phyloP scores from a whole-genome alignment of 345 rosid genomes.

The Citrus medica region DNA sequence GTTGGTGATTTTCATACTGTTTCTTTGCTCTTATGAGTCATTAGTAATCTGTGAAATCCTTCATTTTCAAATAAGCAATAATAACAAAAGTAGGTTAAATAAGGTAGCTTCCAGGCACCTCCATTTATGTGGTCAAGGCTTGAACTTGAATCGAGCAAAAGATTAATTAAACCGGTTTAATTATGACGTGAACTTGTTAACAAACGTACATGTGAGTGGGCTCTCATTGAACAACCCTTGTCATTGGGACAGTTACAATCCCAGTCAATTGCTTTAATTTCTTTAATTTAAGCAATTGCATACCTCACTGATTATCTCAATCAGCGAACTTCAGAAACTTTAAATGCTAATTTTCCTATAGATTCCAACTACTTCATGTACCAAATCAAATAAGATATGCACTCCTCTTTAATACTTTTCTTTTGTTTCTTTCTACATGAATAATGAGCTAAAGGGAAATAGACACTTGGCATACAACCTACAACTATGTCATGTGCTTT shows the following conservation, averaged over 20 bases:
- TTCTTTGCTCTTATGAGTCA: no score
- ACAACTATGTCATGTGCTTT: background rate
- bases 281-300: background rate
- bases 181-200: conserved; percentile 1
- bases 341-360: background rate
- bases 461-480: background rate
- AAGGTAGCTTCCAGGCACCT: background rate
- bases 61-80: background rate
- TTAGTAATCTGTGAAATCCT: background rate
- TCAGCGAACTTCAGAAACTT: background rate
- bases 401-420: background rate
- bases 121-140: background rate
- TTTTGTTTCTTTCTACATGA: background rate
- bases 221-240: background rate
- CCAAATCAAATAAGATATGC: background rate
- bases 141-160: background rate
- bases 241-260: background rate
- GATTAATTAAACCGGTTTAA: background rate
- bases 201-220: conserved; percentile 3
- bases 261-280: background rate
- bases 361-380: conserved; percentile 3
- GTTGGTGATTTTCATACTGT: background rate
- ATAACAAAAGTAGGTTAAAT: background rate
- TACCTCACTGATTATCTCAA: background rate
- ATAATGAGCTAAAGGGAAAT: background rate